A percentile compares a stretch with the other conserved stretches of the same genome.
These are phyloP conservation scores for Barnettozyma californica DNA, from an alignment of 805 yeast genomes.

Conservation along the genomic window DNA sequence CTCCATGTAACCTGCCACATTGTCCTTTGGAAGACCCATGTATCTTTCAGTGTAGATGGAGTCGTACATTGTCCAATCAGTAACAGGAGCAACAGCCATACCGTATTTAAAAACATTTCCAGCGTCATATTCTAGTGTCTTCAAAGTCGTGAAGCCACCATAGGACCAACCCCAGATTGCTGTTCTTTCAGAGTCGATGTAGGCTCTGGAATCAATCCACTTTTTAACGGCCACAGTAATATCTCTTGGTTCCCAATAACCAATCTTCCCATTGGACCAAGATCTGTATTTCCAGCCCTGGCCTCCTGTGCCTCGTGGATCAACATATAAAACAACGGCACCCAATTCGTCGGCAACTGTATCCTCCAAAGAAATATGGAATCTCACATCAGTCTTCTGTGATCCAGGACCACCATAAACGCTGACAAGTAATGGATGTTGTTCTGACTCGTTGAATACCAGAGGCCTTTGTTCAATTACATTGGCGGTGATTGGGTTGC, in stretches of 20 bases:
- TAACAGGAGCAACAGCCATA: slow-evolving; percentile 82
- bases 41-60: slow-evolving; percentile 78
- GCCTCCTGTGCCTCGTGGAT: slow-evolving; percentile 82
- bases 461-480: slow-evolving; percentile 61
- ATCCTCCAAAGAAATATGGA: slow-evolving; percentile 51
- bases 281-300: slow-evolving; percentile 63
- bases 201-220: slow-evolving; percentile 38
- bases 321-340: slow-evolving; percentile 60
- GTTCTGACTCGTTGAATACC: slow-evolving; percentile 38
- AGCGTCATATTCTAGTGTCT: slow-evolving; percentile 63
- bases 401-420: slow-evolving; percentile 85
- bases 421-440: slow-evolving; percentile 61
- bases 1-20: slow-evolving; percentile 42
- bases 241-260: slow-evolving; percentile 76
- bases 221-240: slow-evolving; percentile 44
- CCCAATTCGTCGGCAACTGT: slow-evolving; percentile 50
- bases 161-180: slow-evolving; percentile 90
- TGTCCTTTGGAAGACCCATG: slow-evolving; percentile 51
- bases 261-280: slow-evolving; percentile 52
- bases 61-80: slow-evolving; percentile 71
- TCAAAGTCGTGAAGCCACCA: slow-evolving; percentile 75
- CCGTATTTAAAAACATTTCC: slow-evolving; percentile 67
- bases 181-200: slow-evolving; percentile 47
- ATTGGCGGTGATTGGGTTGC: slow-evolving; percentile 33
- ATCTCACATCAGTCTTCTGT: slow-evolving; percentile 45